Conservation (phyloP, 2,329 filamentous ascomycete genomes). For the Trichoderma cornu-damae region DNA sequence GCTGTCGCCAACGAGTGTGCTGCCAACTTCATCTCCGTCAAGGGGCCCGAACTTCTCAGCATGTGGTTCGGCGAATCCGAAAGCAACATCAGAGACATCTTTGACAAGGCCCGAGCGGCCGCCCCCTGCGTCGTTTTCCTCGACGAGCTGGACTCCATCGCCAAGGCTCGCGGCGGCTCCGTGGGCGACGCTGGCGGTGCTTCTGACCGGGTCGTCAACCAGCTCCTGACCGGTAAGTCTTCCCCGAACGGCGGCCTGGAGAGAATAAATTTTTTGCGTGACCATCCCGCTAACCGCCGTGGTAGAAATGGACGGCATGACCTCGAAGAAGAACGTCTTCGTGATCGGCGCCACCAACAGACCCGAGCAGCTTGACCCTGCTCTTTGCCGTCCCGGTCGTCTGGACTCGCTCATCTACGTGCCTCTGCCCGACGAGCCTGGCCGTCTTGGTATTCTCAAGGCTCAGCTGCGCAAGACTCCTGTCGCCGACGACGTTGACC, state of each 20-base stretch:
- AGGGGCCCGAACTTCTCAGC: conserved; percentile 94
- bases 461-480: conserved; percentile 98
- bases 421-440: conserved; percentile 85
- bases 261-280: not conserved
- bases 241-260: not conserved
- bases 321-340: conserved; percentile 99
- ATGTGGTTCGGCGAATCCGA: conserved; percentile 99
- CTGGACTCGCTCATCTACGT: conserved; percentile 98
- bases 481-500: conserved; percentile 78
- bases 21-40: conserved; percentile 99
- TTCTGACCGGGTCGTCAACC: conserved; percentile 99
- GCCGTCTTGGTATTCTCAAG: conserved; percentile 83
- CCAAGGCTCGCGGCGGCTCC: conserved; percentile 97
- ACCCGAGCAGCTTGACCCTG: conserved; percentile 97
- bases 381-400: conserved; percentile 96
- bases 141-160: conserved; percentile 97
- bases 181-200: conserved; percentile 95
- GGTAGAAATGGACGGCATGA: conserved; percentile 97
- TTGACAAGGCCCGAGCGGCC: conserved; percentile 97
- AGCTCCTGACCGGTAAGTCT: conserved; percentile 83
- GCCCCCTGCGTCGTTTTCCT: conserved; percentile 98
- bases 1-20: conserved; percentile 98
- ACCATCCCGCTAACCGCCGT: conserved; percentile 37
- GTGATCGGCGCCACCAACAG: conserved; percentile 98
- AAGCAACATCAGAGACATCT: conserved; percentile 99